Evolutionary conservation across 306 rosid species (phyloP), one percentile per base, ranked within the genome.

Genomic region (Dryas drummondii): DNA sequence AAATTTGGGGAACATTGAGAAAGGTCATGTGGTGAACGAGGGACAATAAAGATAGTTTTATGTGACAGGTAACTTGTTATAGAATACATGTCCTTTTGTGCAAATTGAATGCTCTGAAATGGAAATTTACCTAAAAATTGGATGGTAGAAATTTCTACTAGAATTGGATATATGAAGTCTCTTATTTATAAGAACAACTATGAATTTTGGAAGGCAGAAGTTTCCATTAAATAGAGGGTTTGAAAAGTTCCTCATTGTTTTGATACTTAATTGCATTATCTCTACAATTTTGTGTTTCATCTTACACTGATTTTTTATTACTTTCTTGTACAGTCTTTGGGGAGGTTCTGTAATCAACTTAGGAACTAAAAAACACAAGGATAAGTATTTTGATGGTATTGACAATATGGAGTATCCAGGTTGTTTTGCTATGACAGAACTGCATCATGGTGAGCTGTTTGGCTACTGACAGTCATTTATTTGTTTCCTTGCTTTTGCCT

Each of bases 361-460:
- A 81, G 99, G 99, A 66, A 94, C 99, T 44, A 77, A 94, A 88
- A 94, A 92, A 54, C 99, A 94, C 58, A 88, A 61, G 90, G 99
- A 86, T 58, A 94, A 90, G 84, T 94, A 83, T 91, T 90, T 74
- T 67, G 93, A 92, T 74, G 97, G 89, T 53, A 94, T 94, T 69
- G 97, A 94, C 79, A 90, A 82, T 81, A 63, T 92, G 91, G 96
- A 94, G 32, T 94, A 82, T 82, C 79, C 90, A 1, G 99, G 99
- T 65, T 94, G 97, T 84, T 94, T 92, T 80, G 99, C 99, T 66
- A 91, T 94, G 99, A 94, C 99, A 0, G 99, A 94, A 56, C 93
- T 94, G 53, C 96, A 94, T 78, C 97, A 94, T 78, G 97, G 99
- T 94, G 82, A 76, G 80, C 7, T 45, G 52, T 11, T 26, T 41